Conservation (phyloP, 2,329 filamentous ascomycete genomes). For the Basipetospora chlamydospora region DNA sequence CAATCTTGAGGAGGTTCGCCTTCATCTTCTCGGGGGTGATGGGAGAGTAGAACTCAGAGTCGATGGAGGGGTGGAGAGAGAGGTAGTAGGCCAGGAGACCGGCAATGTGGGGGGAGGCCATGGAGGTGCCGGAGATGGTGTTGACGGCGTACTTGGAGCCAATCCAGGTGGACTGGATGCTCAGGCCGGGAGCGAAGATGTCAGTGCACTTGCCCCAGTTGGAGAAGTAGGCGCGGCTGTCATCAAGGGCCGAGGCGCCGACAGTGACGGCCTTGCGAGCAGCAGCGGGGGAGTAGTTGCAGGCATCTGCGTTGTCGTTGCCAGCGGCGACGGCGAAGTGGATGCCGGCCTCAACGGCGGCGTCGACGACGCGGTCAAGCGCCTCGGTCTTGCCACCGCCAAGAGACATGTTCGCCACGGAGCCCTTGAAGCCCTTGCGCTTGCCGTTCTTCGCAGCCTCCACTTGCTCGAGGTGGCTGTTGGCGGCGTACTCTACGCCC, state of each 20-base stretch:
- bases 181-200: conserved; percentile 94
- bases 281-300: conserved; percentile 96
- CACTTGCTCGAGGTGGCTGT: conserved; percentile 61
- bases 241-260: conserved; percentile 81
- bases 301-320: conserved; percentile 97
- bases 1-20: conserved; percentile 69
- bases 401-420: conserved; percentile 97
- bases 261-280: conserved; percentile 88
- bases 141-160: conserved; percentile 92
- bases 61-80: conserved; percentile 78
- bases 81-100: conserved; percentile 97
- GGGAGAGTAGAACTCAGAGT: conserved; percentile 80
- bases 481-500: conserved; percentile 89
- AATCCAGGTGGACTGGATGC: conserved; percentile 97
- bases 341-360: conserved; percentile 77
- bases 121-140: conserved; percentile 98
- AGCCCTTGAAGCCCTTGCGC: conserved; percentile 96
- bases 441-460: conserved; percentile 72
- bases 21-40: conserved; percentile 94
- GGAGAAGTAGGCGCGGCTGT: conserved; percentile 99
- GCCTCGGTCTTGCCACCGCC: conserved; percentile 92
- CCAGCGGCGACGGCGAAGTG: conserved; percentile 98
- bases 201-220: conserved; percentile 99
- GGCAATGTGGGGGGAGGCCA: conserved; percentile 94
- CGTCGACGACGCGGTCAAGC: conserved; percentile 85